phyloP scores from a whole-genome alignment of 306 rosid species.

The Castanospermum australe region DNA sequence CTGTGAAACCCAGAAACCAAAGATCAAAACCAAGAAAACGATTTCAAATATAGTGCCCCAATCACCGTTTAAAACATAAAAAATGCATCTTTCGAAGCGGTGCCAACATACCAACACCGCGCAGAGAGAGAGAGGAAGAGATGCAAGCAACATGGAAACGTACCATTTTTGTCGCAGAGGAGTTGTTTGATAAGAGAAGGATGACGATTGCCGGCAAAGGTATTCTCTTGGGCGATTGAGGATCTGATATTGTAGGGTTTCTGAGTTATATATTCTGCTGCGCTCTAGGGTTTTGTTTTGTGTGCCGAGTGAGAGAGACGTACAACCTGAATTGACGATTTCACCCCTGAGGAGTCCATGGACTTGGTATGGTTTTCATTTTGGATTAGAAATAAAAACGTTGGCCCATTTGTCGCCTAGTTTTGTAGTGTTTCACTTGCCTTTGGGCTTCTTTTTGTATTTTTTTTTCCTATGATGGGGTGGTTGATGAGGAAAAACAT shows the following conservation, averaged over 20 bases:
- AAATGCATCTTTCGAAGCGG: neutral
- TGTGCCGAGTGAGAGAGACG: neutral
- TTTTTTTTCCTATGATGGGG: too few relatives aligned
- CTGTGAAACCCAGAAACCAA: neutral
- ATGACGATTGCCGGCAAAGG: neutral
- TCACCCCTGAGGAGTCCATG: neutral
- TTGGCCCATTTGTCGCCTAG: too few relatives aligned
- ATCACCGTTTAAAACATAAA: neutral
- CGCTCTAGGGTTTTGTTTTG: constrained; percentile 2
- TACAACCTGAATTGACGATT: neutral
- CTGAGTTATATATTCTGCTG: constrained; percentile 7
- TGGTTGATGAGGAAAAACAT: too few relatives aligned
- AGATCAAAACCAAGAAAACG: neutral
- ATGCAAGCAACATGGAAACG: too few relatives aligned
- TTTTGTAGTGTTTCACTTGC: too few relatives aligned
- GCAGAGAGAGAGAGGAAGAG: neutral
- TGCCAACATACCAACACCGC: neutral
- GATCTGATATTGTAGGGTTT: neutral
- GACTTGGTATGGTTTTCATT: neutral
- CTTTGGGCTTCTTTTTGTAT: too few relatives aligned
- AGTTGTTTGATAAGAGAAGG: neutral
- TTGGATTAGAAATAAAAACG: too few relatives aligned
- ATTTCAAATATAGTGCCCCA: neutral
- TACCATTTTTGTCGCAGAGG: constrained; percentile 12
- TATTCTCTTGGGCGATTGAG: neutral